These are phyloP conservation scores for Echeveria elegans DNA, from an alignment of 164 flowering plant species.

Conservation along the genomic window DNA sequence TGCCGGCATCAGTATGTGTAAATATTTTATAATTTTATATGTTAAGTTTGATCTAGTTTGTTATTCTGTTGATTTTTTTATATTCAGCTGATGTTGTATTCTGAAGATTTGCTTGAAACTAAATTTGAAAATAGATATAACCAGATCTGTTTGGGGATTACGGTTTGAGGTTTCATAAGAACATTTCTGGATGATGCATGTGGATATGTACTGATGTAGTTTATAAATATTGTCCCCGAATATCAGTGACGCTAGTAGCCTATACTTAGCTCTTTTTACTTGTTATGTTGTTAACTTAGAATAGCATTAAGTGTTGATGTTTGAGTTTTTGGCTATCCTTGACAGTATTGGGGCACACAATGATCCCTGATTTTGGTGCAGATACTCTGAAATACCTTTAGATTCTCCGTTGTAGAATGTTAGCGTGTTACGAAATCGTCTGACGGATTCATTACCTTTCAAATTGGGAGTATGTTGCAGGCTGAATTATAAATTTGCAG, in stretches of 20 bases:
- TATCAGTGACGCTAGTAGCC: neutral
- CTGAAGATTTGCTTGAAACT: neutral
- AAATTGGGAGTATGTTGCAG: neutral
- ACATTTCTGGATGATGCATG: neutral
- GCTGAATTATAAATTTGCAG: neutral
- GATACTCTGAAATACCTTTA: too few relatives aligned
- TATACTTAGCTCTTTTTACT: too few relatives aligned
- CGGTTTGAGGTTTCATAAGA: neutral
- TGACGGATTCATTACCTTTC: neutral
- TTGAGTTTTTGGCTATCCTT: neutral
- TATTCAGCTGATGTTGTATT: neutral
- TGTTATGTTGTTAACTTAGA: too few relatives aligned
- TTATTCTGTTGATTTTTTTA: too few relatives aligned
- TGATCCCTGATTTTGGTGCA: neutral
- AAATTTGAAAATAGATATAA: neutral
- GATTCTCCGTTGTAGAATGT: neutral
- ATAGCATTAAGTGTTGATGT: neutral
- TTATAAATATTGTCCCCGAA: neutral
- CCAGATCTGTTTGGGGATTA: neutral
- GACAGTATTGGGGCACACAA: too few relatives aligned
- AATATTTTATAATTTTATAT: neutral
- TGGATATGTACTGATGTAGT: neutral
- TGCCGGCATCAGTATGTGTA: conserved; percentile 83
- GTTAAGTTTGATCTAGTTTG: neutral
- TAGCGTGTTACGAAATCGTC: neutral